phyloP scores from a whole-genome alignment of 129 eudicot species.

The Dittrichia graveolens region DNA sequence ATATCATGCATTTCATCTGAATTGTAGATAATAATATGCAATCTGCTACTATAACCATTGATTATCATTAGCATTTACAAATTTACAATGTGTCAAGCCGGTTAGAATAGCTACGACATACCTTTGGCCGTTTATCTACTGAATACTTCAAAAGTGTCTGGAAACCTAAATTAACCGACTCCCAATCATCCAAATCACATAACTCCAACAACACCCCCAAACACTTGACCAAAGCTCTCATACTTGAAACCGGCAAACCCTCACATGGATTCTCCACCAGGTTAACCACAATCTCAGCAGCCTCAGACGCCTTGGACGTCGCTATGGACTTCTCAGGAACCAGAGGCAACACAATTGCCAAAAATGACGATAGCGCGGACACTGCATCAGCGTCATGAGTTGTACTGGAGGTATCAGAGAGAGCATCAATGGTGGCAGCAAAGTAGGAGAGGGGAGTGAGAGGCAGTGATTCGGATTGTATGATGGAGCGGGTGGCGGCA shows the following conservation, averaged over 20 bases:
- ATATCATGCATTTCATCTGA: conserved; percentile 1
- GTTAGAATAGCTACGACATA: conserved; percentile 12
- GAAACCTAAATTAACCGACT: conserved; percentile 56
- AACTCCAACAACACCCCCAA: conserved; percentile 70
- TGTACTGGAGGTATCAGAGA: conserved; percentile 44
- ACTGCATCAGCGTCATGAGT: conserved; percentile 57
- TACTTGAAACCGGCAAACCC: conserved; percentile 43
- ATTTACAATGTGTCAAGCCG: conserved; percentile 10
- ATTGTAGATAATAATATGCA: background rate
- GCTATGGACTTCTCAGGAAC: conserved; percentile 51
- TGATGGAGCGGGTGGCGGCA: conserved; percentile 84
- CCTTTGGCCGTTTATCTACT: conserved; percentile 94
- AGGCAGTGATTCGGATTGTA: conserved; percentile 59
- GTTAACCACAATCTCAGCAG: conserved; percentile 55
- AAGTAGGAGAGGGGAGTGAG: conserved; percentile 86
- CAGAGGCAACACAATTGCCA: conserved; percentile 75
- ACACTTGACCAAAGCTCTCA: conserved; percentile 68
- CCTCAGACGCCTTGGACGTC: conserved; percentile 61
- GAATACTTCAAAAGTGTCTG: conserved; percentile 59
- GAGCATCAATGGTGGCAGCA: conserved; percentile 72
- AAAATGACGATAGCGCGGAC: conserved; percentile 71
- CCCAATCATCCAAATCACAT: conserved; percentile 76
- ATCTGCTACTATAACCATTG: conserved; percentile 3
- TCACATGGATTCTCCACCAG: conserved; percentile 43
- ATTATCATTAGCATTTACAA: conserved; percentile 2